phyloP scores from a whole-genome alignment of 805 yeast genomes.

The Kurtzmaniella fragi region DNA sequence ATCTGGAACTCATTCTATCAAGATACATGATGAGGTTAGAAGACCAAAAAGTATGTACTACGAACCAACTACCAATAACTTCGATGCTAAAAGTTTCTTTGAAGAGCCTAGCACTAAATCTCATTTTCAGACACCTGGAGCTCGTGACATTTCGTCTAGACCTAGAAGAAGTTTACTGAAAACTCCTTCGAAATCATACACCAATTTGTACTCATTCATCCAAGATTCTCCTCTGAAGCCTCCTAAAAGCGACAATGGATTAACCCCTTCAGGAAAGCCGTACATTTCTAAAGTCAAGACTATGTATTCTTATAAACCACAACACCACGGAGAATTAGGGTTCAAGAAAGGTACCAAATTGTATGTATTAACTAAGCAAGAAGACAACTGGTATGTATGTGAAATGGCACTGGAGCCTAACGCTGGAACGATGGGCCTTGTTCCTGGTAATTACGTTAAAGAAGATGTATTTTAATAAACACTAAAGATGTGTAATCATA shows the following conservation, averaged over 20 bases:
- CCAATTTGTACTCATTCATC: constrained; percentile 26
- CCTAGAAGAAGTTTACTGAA: constrained; percentile 23
- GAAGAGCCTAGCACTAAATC: too few relatives aligned
- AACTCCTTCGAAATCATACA: constrained; percentile 30
- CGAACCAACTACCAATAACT: too few relatives aligned
- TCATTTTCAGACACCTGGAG: too few relatives aligned
- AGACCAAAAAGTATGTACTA: not conserved
- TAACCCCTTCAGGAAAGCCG: constrained; percentile 29
- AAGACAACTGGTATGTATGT: constrained; percentile 41
- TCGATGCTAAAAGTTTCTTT: too few relatives aligned
- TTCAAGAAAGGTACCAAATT: constrained; percentile 39
- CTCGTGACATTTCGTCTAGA: not conserved
- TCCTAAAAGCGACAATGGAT: constrained; percentile 2
- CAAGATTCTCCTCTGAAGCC: constrained; percentile 3
- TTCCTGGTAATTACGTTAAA: constrained; percentile 38
- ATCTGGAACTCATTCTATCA: constrained; percentile 14
- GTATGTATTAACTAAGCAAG: constrained; percentile 38
- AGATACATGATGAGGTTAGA: constrained; percentile 8
- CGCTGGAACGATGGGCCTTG: constrained; percentile 34
- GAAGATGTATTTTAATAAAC: constrained; percentile 19
- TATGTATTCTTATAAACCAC: constrained; percentile 34
- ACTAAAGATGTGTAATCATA: too few relatives aligned
- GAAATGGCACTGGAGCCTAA: constrained; percentile 25
- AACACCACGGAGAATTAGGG: constrained; percentile 35
- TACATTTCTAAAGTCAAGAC: constrained; percentile 34